These are phyloP conservation scores for Lichtheimia ornata DNA, from an alignment of 371 early-diverging fungal species.

Conservation along the genomic window DNA sequence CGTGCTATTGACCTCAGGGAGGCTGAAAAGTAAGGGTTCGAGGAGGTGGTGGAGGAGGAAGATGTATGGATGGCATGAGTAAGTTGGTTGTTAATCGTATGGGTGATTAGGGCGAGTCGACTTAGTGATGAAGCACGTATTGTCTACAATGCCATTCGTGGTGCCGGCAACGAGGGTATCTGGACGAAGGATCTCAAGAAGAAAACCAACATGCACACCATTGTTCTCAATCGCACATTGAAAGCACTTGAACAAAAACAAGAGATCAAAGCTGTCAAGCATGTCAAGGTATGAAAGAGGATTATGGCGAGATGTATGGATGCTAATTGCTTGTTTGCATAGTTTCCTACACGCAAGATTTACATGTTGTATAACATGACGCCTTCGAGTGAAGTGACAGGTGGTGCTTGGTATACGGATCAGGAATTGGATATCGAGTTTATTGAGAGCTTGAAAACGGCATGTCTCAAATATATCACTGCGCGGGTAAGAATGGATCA, in stretches of 20 bases:
- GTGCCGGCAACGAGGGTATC: constrained; percentile 83
- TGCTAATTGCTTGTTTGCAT: constrained; percentile 2
- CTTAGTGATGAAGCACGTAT: constrained; percentile 51
- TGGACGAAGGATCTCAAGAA: constrained; percentile 92
- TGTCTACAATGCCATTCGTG: constrained; percentile 83
- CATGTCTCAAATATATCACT: constrained; percentile 76
- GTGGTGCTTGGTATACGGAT: constrained; percentile 98
- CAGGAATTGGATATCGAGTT: constrained; percentile 95
- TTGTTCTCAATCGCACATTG: constrained; percentile 80
- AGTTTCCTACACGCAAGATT: constrained; percentile 87
- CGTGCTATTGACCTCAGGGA: constrained; percentile 40
- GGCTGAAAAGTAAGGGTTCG: constrained; percentile 50
- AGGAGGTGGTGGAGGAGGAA: no score
- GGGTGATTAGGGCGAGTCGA: constrained; percentile 35
- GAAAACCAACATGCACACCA: constrained; percentile 83
- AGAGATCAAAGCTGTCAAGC: constrained; percentile 92
- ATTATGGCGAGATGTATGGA: background rate
- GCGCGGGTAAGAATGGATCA: constrained; percentile 51
- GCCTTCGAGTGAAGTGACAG: constrained; percentile 94
- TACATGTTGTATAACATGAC: constrained; percentile 92
- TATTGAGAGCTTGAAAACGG: constrained; percentile 80
- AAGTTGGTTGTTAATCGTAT: background rate
- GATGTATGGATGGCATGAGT: no score
- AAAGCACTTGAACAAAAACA: constrained; percentile 83
- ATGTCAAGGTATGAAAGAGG: constrained; percentile 72